Conservation (phyloP, 1,284 basidiomycete genomes). For the Malassezia arunalokei region DNA sequence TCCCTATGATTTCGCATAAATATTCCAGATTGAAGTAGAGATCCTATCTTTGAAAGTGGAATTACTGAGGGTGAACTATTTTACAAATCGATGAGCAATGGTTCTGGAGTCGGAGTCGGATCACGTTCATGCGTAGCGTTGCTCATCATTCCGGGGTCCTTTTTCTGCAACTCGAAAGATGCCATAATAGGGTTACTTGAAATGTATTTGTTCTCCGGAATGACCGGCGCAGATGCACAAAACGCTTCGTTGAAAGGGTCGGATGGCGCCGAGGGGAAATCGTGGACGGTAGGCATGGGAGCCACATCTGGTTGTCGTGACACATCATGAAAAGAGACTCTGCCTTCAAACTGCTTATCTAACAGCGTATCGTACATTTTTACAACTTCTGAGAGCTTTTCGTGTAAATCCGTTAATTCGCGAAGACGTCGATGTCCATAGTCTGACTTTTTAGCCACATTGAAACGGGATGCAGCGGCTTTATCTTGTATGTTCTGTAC, state of each 20-base stretch:
- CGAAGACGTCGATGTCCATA: constrained; percentile 76
- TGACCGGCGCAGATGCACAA: too few relatives aligned
- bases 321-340: not conserved
- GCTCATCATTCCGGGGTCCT: too few relatives aligned
- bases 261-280: not conserved
- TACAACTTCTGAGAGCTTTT: constrained; percentile 79
- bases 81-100: constrained; percentile 11
- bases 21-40: too few relatives aligned
- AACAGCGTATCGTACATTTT: constrained; percentile 75
- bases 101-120: not conserved
- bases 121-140: too few relatives aligned
- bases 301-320: too few relatives aligned
- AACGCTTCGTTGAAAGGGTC: not conserved
- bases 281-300: too few relatives aligned
- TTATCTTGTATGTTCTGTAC: constrained; percentile 58
- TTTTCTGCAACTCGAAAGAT: too few relatives aligned
- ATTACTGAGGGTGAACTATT: not conserved
- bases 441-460: constrained; percentile 69
- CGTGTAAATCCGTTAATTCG: constrained; percentile 79
- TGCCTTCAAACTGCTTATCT: constrained; percentile 59
- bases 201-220: too few relatives aligned
- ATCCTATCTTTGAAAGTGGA: too few relatives aligned
- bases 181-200: too few relatives aligned
- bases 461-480: constrained; percentile 66
- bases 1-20: too few relatives aligned